phyloP scores from a whole-genome alignment of 345 rosid species.

The Erodium maritimum region DNA sequence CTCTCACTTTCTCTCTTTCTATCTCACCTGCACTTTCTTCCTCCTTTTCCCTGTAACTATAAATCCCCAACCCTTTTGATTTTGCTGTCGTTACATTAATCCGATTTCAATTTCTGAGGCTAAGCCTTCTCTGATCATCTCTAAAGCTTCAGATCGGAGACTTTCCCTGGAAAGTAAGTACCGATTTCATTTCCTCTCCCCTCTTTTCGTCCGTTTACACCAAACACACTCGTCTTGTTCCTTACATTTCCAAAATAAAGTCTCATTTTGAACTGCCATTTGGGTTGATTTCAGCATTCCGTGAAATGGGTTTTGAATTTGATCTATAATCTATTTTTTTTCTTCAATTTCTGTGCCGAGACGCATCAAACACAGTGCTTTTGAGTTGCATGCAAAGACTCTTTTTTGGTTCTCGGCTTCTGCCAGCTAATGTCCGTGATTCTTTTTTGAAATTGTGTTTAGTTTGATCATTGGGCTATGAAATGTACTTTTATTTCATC shows the following conservation, averaged over 20 bases:
- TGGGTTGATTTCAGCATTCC: neutral
- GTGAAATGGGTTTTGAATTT: neutral
- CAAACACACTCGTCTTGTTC: neutral
- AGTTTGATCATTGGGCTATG: neutral
- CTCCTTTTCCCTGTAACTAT: neutral
- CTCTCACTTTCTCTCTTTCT: neutral
- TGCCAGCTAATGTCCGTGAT: neutral
- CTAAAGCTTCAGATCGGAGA: neutral
- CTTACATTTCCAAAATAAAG: too few relatives aligned
- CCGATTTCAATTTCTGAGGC: neutral
- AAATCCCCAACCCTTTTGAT: neutral
- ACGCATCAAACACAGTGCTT: neutral
- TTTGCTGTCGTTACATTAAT: neutral
- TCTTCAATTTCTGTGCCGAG: neutral
- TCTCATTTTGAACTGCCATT: neutral
- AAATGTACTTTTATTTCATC: neutral
- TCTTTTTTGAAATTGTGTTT: neutral
- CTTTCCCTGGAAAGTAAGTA: neutral
- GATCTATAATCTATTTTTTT: neutral
- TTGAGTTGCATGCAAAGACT: neutral
- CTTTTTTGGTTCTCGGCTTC: neutral
- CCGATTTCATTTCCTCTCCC: neutral
- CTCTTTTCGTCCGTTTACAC: neutral
- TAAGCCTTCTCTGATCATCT: neutral
- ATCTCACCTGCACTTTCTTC: neutral